Evolutionary conservation across 106 monocot genomes (phyloP).

Genomic region (Platanthera zijinensis): DNA sequence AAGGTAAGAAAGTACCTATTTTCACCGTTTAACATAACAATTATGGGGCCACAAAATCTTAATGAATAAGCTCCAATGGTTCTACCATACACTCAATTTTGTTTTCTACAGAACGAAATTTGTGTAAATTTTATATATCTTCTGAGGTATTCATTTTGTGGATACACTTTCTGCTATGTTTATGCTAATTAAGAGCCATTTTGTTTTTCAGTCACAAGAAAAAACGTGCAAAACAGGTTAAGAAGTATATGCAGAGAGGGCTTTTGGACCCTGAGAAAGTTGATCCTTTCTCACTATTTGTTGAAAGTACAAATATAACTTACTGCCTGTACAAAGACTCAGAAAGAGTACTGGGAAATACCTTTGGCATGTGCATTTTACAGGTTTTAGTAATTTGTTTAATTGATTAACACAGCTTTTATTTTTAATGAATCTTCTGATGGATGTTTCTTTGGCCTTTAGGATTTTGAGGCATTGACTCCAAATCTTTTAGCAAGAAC

Average conservation of each 20-base stretch:
- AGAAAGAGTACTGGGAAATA: conserved; percentile 92
- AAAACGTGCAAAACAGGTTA: conserved; percentile 85
- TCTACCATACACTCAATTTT: no score
- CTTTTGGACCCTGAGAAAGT: conserved; percentile 69
- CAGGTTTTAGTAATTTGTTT: conserved; percentile 40
- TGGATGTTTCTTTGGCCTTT: conserved; percentile 3
- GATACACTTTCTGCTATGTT: not conserved
- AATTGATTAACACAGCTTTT: not conserved
- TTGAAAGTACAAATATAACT: conserved; percentile 78
- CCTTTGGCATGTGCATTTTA: conserved; percentile 96
- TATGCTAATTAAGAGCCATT: not conserved
- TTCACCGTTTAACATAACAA: no score
- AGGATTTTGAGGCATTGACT: conserved; percentile 98
- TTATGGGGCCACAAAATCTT: no score
- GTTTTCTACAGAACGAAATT: no score
- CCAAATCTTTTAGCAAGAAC: conserved; percentile 96
- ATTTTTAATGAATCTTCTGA: not conserved
- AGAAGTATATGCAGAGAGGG: conserved; percentile 64
- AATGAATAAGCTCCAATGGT: no score
- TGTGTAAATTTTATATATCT: no score
- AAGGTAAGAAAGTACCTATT: no score
- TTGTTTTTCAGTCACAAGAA: conserved; percentile 64
- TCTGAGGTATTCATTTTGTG: not conserved
- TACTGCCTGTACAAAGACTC: conserved; percentile 87
- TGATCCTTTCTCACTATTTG: conserved; percentile 72